Conservation (phyloP, 2,329 filamentous ascomycete genomes). For the Pestalotiopsis sp. region DNA sequence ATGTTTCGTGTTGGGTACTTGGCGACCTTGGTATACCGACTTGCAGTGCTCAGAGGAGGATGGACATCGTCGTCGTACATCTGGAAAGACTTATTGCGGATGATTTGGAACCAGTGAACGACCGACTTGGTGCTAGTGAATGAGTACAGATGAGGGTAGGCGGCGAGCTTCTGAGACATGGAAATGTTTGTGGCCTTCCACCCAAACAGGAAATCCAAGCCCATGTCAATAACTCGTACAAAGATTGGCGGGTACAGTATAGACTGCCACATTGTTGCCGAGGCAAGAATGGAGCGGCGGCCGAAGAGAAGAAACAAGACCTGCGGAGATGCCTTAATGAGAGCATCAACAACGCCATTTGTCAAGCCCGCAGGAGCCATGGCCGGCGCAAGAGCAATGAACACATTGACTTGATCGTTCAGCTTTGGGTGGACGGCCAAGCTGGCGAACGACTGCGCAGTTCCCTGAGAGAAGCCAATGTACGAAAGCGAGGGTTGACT, state of each 20-base stretch:
- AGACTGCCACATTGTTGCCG: slow-evolving; percentile 95
- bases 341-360: slow-evolving; percentile 87
- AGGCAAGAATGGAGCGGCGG: slow-evolving; percentile 85
- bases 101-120: slow-evolving; percentile 99
- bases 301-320: slow-evolving; percentile 93
- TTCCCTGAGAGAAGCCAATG: slow-evolving; percentile 96
- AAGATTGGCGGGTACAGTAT: slow-evolving; percentile 95
- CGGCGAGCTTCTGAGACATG: slow-evolving; percentile 86
- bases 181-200: slow-evolving; percentile 88
- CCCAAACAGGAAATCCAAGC: slow-evolving; percentile 81
- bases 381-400: slow-evolving; percentile 92
- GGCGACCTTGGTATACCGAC: slow-evolving; percentile 93
- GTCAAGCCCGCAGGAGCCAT: slow-evolving; percentile 93
- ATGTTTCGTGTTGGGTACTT: slow-evolving; percentile 97
- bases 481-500: slow-evolving; percentile 85
- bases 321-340: slow-evolving; percentile 91
- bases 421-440: slow-evolving; percentile 89
- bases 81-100: slow-evolving; percentile 92
- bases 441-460: slow-evolving; percentile 93
- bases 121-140: slow-evolving; percentile 97
- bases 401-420: slow-evolving; percentile 92
- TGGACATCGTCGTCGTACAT: slow-evolving; percentile 98
- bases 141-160: slow-evolving; percentile 94
- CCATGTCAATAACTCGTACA: slow-evolving; percentile 81
- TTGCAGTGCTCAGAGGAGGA: slow-evolving; percentile 69